Percentiles rank a stretch among this genome's conserved stretches.
Conservation (phyloP, 345 rosid genomes). For the Isatis tinctoria region DNA sequence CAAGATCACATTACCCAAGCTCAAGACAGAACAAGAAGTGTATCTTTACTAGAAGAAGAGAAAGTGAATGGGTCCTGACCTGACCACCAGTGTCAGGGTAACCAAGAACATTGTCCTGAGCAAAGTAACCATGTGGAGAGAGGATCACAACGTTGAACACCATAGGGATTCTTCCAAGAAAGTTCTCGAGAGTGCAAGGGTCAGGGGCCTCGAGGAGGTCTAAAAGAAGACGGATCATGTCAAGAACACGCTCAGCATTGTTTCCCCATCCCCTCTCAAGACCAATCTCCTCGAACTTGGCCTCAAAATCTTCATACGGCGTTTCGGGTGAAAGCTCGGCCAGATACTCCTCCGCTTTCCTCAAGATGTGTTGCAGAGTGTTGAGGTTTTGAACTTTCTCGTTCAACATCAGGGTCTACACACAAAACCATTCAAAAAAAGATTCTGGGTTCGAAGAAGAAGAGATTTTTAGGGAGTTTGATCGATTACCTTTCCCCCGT, state of each 20-base stretch:
- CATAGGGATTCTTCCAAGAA: slow-evolving; percentile 87
- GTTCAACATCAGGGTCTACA: slow-evolving; percentile 81
- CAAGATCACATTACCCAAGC: background rate
- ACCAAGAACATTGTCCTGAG: slow-evolving; percentile 93
- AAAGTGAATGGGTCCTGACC: slow-evolving; percentile 35
- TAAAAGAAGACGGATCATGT: slow-evolving; percentile 84
- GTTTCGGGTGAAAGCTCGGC: slow-evolving; percentile 47
- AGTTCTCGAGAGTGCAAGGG: slow-evolving; percentile 86
- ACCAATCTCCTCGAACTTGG: slow-evolving; percentile 88
- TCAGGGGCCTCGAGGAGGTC: slow-evolving; percentile 99
- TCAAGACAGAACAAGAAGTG: background rate
- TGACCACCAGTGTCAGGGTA: slow-evolving; percentile 99
- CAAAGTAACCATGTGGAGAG: slow-evolving; percentile 94
- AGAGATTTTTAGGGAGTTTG: background rate
- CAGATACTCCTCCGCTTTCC: slow-evolving; percentile 89
- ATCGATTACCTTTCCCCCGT: slow-evolving; percentile 64
- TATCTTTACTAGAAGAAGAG: background rate
- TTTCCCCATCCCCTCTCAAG: slow-evolving; percentile 97
- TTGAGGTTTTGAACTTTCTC: slow-evolving; percentile 61
- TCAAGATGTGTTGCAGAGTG: slow-evolving; percentile 62
- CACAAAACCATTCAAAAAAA: background rate
- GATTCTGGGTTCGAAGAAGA: background rate
- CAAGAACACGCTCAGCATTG: slow-evolving; percentile 68
- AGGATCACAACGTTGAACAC: slow-evolving; percentile 91
- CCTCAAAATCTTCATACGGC: slow-evolving; percentile 55